phyloP scores from a whole-genome alignment of 1,284 basidiomycete genomes.

The Cryptococcus sp. region DNA sequence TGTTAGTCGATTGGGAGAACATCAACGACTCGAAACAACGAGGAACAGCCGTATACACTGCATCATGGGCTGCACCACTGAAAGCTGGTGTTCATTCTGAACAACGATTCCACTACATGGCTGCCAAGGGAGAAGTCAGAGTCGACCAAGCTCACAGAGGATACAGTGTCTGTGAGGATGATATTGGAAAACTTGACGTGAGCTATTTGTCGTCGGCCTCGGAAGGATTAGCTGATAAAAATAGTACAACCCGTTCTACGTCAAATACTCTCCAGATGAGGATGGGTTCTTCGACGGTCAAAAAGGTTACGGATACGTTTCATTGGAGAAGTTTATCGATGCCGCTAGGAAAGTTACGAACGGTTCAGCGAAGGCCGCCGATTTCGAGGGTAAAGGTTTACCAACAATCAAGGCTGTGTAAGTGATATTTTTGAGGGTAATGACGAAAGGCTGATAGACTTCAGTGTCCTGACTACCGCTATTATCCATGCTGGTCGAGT shows the following conservation, averaged over 20 bases:
- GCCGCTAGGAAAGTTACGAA: slow-evolving; percentile 60
- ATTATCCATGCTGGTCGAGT: slow-evolving; percentile 86
- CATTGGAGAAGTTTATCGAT: slow-evolving; percentile 84
- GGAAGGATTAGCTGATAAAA: too few relatives aligned
- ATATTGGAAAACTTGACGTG: slow-evolving; percentile 61
- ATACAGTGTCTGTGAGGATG: slow-evolving; percentile 77
- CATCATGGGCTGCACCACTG: slow-evolving; percentile 59
- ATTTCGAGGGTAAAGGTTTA: slow-evolving; percentile 73
- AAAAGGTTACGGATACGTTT: slow-evolving; percentile 81
- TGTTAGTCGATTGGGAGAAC: slow-evolving; percentile 87
- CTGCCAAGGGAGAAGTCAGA: slow-evolving; percentile 81
- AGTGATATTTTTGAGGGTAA: slow-evolving; percentile 7
- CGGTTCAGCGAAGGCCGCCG: slow-evolving; percentile 56
- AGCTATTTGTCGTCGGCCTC: neutral
- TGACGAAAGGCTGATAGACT: slow-evolving; percentile 25
- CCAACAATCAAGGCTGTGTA: slow-evolving; percentile 67
- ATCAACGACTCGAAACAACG: slow-evolving; percentile 62
- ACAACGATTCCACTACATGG: slow-evolving; percentile 94
- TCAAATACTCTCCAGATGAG: slow-evolving; percentile 89
- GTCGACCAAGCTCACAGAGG: slow-evolving; percentile 91
- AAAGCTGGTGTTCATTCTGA: slow-evolving; percentile 64
- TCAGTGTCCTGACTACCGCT: slow-evolving; percentile 84
- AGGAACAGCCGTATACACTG: slow-evolving; percentile 68
- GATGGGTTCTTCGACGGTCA: slow-evolving; percentile 89
- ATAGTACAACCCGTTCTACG: slow-evolving; percentile 83